phyloP scores from a whole-genome alignment of 2,329 filamentous ascomycete species.

The Cercospora berteroae region DNA sequence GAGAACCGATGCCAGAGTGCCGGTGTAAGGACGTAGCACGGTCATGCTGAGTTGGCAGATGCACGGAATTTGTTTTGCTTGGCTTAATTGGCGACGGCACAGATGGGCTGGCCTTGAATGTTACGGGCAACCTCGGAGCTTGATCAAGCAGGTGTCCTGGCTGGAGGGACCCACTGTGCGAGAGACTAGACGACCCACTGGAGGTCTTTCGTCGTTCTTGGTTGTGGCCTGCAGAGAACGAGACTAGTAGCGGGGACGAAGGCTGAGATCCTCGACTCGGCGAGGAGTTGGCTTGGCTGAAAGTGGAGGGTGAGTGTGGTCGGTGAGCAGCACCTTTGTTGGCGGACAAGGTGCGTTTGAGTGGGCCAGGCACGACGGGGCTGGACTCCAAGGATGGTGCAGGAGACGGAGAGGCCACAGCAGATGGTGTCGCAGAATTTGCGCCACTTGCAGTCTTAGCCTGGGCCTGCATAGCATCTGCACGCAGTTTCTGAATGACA shows the following conservation, averaged over 20 bases:
- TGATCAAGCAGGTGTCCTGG: conserved; percentile 68
- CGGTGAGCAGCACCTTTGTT: conserved; percentile 69
- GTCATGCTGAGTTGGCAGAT: conserved; percentile 52
- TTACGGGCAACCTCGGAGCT: conserved; percentile 58
- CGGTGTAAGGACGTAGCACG: conserved; percentile 33
- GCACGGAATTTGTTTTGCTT: conserved; percentile 46
- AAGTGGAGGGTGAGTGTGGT: conserved; percentile 79
- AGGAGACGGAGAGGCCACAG: conserved; percentile 56
- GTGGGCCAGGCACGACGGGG: conserved; percentile 72
- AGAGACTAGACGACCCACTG: conserved; percentile 79
- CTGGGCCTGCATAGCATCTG: conserved; percentile 77
- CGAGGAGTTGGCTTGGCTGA: conserved; percentile 78
- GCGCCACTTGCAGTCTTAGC: conserved; percentile 48
- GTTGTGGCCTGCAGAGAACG: conserved; percentile 83
- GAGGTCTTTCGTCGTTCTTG: conserved; percentile 88
- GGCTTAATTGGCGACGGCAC: conserved; percentile 56
- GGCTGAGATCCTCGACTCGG: conserved; percentile 81
- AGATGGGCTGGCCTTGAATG: conserved; percentile 51
- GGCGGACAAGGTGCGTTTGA: conserved; percentile 79
- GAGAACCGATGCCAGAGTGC: conserved; percentile 46
- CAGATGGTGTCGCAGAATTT: conserved; percentile 38
- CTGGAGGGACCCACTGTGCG: conserved; percentile 71
- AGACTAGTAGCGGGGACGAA: conserved; percentile 89
- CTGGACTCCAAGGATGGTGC: conserved; percentile 77
- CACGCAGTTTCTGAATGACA: conserved; percentile 91